phyloP scores from a whole-genome alignment of 257 asterid genomes.

The Solanum okadae region DNA sequence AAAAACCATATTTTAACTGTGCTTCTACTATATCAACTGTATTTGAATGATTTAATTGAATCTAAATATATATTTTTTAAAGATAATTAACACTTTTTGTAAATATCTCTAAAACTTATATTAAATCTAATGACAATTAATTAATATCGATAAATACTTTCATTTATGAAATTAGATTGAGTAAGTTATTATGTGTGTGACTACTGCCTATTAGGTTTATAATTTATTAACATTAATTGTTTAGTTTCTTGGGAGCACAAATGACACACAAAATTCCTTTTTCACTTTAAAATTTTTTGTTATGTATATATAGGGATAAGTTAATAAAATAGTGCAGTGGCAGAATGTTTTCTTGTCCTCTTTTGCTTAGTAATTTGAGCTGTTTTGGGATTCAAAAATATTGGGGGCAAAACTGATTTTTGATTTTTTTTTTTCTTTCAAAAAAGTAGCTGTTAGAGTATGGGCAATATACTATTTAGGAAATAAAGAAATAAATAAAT shows the following conservation, averaged over 20 bases:
- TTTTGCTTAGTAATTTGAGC: neutral
- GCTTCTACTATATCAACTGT: no score
- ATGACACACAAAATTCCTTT: neutral
- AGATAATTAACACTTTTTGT: no score
- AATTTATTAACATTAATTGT: neutral
- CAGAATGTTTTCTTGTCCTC: slow-evolving; percentile 1
- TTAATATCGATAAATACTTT: neutral
- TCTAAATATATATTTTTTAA: no score
- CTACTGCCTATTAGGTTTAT: neutral
- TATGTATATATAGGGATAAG: neutral
- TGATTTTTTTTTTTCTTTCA: no score
- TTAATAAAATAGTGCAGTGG: neutral
- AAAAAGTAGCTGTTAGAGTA: neutral
- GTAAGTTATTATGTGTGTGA: neutral
- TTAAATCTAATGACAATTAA: no score
- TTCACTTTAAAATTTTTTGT: neutral
- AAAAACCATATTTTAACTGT: no score
- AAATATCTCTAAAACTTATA: no score
- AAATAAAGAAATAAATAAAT: no score
- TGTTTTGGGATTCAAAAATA: neutral
- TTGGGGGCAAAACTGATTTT: neutral
- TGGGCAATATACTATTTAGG: neutral
- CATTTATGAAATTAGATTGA: neutral
- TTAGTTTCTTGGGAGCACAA: neutral
- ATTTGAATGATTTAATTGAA: no score